A percentile compares a stretch with the other conserved stretches of the same genome.
Evolutionary conservation across 2,329 filamentous ascomycete species (phyloP).

Genomic region (Hypocrella siamensis): DNA sequence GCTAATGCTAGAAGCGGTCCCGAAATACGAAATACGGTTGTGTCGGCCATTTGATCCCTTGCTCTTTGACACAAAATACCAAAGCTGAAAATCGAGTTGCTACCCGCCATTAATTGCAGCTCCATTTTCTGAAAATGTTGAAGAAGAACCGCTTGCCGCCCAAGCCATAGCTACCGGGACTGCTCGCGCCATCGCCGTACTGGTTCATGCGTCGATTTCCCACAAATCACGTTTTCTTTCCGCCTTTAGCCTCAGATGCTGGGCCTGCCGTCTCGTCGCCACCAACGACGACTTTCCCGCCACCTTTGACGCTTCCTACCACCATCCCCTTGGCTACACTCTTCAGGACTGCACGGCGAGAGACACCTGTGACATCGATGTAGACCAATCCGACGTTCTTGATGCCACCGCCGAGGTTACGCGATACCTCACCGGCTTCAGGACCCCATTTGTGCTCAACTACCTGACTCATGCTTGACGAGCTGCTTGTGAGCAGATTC

Average conservation of each 20-base stretch:
- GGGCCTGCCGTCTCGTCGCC: constrained; percentile 31
- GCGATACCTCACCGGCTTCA: constrained; percentile 68
- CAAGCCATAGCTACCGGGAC: constrained; percentile 5
- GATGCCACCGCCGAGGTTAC: constrained; percentile 65
- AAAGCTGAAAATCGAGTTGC: too few species aligned
- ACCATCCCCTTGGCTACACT: constrained; percentile 96
- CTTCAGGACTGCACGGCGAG: constrained; percentile 77
- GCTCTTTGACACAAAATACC: too few species aligned
- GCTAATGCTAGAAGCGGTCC: too few species aligned
- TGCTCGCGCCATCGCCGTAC: constrained; percentile 12
- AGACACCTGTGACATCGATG: constrained; percentile 90
- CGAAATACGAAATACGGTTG: too few species aligned
- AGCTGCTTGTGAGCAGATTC: constrained; percentile 57
- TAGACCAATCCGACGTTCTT: constrained; percentile 97
- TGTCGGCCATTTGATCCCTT: too few species aligned
- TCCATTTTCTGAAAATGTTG: background rate
- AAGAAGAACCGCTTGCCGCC: constrained; percentile 7
- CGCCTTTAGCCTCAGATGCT: constrained; percentile 10
- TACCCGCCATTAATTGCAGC: too few species aligned
- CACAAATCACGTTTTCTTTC: constrained; percentile 7
- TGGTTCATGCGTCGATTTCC: constrained; percentile 9
- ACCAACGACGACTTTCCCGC: constrained; percentile 58
- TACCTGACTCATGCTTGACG: constrained; percentile 67
- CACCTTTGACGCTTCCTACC: constrained; percentile 61
- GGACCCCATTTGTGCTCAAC: constrained; percentile 80